Evolutionary conservation across 768 basidiomycete genomes (phyloP), one percentile per base, ranked within the genome.

Genomic region (Lenzites betulinus): DNA sequence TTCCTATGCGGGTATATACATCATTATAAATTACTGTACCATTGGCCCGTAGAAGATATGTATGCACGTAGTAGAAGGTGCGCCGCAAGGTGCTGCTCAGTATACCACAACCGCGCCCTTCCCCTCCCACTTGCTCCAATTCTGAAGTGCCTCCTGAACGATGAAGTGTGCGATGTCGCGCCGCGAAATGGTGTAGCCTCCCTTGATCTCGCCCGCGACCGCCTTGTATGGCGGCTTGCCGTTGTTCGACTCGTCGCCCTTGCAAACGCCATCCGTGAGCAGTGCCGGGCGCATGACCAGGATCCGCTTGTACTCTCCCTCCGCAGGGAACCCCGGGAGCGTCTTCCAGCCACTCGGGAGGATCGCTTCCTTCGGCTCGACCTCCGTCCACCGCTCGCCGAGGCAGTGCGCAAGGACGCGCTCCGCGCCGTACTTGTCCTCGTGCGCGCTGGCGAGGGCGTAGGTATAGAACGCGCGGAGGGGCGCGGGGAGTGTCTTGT

Each of bases 91-190:
- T 42, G 2, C 30, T 6, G 16, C 30, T 43, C 33, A 88, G 65
- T 87, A 83, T 1, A 76, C 81, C 35, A 88, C 73, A 51, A 70
- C 76, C 6, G 85, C 73, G 18, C 75, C 67, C 67, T 83, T 84
- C 22, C 82, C 80, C 60, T 77, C 71, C 75, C 76, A 86, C 52
- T 83, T 74, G 7, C 77, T 67, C 88, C 88, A 87, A 20, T 78
- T 67, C 51, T 74, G 72, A 44, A 75, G 39, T 20, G 79, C 65
- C 0, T 71, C 76, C 49, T 87, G 80, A 3, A 78, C 81, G 15
- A 89, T 66, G 70, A 89, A 89, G 73, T 89, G 85, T 0, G 82
- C 84, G 1, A 86, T 84, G 67, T 90, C 88, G 65, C 75, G 77
- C 66, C 87, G 78, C 38, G 86, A 85, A 3, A 90, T 67, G n/a